Conservation (phyloP, 176 grass and related monocot genomes). For the Zoysia japonica region DNA sequence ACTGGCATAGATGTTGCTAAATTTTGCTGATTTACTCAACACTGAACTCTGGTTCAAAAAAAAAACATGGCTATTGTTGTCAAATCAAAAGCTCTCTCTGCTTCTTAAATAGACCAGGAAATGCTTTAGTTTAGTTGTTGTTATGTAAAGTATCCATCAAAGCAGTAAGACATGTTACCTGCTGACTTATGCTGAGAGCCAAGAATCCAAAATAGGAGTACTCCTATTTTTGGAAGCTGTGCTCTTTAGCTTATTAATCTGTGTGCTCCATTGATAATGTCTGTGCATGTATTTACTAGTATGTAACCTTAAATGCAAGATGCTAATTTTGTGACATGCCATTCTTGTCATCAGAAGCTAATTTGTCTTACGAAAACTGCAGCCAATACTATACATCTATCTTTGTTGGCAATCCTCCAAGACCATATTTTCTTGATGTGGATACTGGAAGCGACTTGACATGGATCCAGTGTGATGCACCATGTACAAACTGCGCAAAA, state of each 20-base stretch:
- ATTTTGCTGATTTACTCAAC: slow-evolving; percentile 16
- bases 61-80: neutral
- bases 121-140: slow-evolving; percentile 26
- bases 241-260: neutral
- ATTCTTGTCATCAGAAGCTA: slow-evolving; percentile 34
- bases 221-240: neutral
- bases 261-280: neutral
- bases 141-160: neutral
- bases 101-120: slow-evolving; percentile 15
- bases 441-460: slow-evolving; percentile 97
- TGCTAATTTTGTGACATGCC: slow-evolving; percentile 13
- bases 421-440: slow-evolving; percentile 88
- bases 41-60: slow-evolving; percentile 14
- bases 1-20: neutral
- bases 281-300: neutral
- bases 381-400: slow-evolving; percentile 96
- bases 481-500: slow-evolving; percentile 89
- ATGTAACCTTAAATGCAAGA: neutral
- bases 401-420: slow-evolving; percentile 90
- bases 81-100: neutral
- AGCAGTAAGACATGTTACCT: neutral
- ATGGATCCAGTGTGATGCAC: slow-evolving; percentile 98
- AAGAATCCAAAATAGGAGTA: neutral
- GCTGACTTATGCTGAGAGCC: neutral
- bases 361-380: slow-evolving; percentile 49